Base-by-base conservation (phyloP, 2,329 filamentous ascomycete species). In the Fusarium xyrophilum region DNA sequence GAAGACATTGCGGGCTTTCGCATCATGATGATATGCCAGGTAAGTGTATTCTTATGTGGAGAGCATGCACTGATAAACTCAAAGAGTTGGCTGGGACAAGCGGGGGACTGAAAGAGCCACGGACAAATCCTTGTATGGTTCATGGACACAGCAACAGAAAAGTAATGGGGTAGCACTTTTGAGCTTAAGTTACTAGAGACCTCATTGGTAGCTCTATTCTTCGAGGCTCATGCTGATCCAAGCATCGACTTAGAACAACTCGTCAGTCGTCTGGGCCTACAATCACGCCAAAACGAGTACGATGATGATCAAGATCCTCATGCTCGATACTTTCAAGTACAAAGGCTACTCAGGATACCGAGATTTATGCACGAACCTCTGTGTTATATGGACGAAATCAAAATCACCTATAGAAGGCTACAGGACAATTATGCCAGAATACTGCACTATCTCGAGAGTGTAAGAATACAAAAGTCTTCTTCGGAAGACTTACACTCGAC, bases 1-100 rank as follows among this genome's bases (percentile, higher is more conserved):
- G 77, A 79, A 10, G 76, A 76, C 0, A 60, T 78, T 9, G 78
- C 76, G 13, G 74, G 76, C 13, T 74, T 79, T 13, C 79, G 79
- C 47, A 55, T 79, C 15, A 59, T 78, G 25, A 75, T 76, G 64
- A 72, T 80, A 40, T 73, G 68, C n/a, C 76, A 79, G 66, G 77
- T 78, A 61, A 43, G 40, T 43, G 6, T 0, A 9, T 7, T 43
- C 17, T 27, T 19, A 13, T 14, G 23, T 5, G 5, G 5, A 27
- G 40, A 43, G 5, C 23, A 25, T 25, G 23, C 12, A 27, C 23
- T 43, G 40, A 43, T 43, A 10, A 3, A 19, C 5, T 14, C 23
- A 27, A 19, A 43, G 77, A 71, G 72, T 2, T 79, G 78, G 77
- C 69, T 76, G 21, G 71, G 70, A 1, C 56, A 69, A 2, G 56